Evolutionary conservation across 2,329 filamentous ascomycete genomes (phyloP).

Genomic region (Fusarium pilosicola): DNA sequence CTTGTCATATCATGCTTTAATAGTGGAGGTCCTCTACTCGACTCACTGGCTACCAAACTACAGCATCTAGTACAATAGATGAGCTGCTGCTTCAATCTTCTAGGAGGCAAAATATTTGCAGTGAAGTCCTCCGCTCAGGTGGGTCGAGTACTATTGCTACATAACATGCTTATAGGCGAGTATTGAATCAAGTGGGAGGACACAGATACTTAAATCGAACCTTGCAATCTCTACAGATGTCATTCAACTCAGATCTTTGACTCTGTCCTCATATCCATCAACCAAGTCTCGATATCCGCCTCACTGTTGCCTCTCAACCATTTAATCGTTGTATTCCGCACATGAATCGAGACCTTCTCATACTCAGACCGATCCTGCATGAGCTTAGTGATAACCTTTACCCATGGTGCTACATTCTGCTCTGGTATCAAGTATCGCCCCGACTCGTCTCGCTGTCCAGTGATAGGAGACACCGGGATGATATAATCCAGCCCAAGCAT

Average conservation of each 20-base stretch:
- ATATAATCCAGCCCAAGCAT: conserved; percentile 3
- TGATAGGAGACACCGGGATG: neutral
- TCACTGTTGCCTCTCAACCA: neutral
- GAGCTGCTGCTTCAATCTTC: neutral
- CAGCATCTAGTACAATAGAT: no score
- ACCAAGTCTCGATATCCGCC: neutral
- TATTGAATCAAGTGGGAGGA: fast-evolving
- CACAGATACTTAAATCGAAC: neutral
- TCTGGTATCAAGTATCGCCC: neutral
- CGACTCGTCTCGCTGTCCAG: neutral
- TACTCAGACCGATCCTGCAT: neutral
- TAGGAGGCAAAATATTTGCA: neutral
- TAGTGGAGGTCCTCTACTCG: neutral
- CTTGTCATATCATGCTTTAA: no score
- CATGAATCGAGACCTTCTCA: neutral
- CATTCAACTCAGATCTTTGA: neutral
- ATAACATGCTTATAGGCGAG: neutral
- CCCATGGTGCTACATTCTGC: neutral
- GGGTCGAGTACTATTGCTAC: neutral
- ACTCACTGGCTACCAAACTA: neutral
- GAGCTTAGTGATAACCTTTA: neutral
- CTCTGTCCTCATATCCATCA: neutral
- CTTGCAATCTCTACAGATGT: no score
- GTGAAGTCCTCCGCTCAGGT: neutral
- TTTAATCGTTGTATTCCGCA: neutral